Base-by-base conservation (phyloP, 805 yeast genomes). In the Pichia thaimueangensis region DNA sequence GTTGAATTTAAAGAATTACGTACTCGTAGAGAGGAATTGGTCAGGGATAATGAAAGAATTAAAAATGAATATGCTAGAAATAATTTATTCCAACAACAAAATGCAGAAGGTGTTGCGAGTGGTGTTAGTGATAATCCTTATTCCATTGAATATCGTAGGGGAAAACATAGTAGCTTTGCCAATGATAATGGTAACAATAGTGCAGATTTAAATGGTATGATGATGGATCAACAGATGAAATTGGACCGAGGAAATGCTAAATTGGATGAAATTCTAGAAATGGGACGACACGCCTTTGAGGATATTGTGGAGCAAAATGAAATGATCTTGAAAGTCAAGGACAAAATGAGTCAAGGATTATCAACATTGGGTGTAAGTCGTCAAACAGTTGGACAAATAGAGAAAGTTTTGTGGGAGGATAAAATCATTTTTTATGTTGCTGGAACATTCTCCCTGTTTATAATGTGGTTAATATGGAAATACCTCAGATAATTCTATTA, bases 241-340 rank as follows among this genome's bases (percentile, higher is more conserved):
- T 64, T 84, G 29, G 71, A 73, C 25, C 68, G 85, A 43, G 88
- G 95, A 0, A 79, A 84, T 32, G 79, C 79, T 42, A 95, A 86
- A 58, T 66, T 93, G 47, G 98, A 93, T 58, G 87, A 86, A 50
- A 86, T 93, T 32, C 61, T 93, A 33, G 97, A 86, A 55, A 83
- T 86, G 82, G 97, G 97, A 2, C 77, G 83, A 47, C 73, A 74
- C 37, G 86, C 96, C 2, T 76, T 87, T 50, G 94, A 85, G 39
- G 95, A 89, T 57, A 68, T 93, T 19, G 82, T 84, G 16, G 88
- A 82, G 36, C 97, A 93, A 58, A 86, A 86, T 60, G 82, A 81
- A 54, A 71, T 81, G 23, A 69, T 91, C 43, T 67, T 72, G 43
- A 68, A 69, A 45, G 70, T 91, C 24, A 86, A 82, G 49, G 63